These are phyloP conservation scores for Dioszegia crocea DNA, from an alignment of 768 basidiomycete species.

Conservation along the genomic window DNA sequence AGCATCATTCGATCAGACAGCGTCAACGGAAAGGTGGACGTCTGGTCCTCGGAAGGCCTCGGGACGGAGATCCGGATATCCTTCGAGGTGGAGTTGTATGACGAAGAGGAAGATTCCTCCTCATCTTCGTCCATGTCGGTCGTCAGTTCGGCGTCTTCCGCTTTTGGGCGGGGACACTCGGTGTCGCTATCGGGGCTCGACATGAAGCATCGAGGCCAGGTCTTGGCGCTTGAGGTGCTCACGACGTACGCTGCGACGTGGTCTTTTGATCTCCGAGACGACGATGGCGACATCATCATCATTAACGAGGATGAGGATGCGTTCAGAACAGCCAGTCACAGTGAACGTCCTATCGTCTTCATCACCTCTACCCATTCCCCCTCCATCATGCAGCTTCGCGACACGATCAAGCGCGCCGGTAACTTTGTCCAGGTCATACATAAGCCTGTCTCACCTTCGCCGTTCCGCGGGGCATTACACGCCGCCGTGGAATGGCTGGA, in stretches of 20 bases:
- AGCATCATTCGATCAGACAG: slow-evolving; percentile 81
- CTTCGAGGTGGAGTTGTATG: slow-evolving; percentile 66
- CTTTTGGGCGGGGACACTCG: slow-evolving; percentile 38
- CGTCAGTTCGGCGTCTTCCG: not conserved
- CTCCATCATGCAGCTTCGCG: slow-evolving; percentile 53
- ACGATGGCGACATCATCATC: slow-evolving; percentile 67
- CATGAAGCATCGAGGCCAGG: slow-evolving; percentile 60
- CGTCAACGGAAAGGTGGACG: slow-evolving; percentile 86
- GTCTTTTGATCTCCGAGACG: slow-evolving; percentile 59
- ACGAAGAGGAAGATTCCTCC: slow-evolving; percentile 50
- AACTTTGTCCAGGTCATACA: slow-evolving; percentile 83
- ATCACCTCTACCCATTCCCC: slow-evolving; percentile 62
- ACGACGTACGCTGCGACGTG: slow-evolving; percentile 69
- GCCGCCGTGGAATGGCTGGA: slow-evolving; percentile 25
- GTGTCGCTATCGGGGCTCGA: slow-evolving; percentile 73
- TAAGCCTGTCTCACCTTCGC: slow-evolving; percentile 82
- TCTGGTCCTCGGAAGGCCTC: slow-evolving; percentile 81
- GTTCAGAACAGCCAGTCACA: slow-evolving; percentile 57
- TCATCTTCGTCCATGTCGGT: slow-evolving; percentile 18
- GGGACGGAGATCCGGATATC: slow-evolving; percentile 89
- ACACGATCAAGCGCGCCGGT: slow-evolving; percentile 63
- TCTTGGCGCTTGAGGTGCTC: slow-evolving; percentile 63
- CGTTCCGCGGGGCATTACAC: slow-evolving; percentile 61
- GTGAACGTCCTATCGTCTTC: slow-evolving; percentile 65
- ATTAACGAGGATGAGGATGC: slow-evolving; percentile 70